These are phyloP conservation scores for Serendipita sp. DNA, from an alignment of 1,284 basidiomycete genomes.

Conservation along the genomic window DNA sequence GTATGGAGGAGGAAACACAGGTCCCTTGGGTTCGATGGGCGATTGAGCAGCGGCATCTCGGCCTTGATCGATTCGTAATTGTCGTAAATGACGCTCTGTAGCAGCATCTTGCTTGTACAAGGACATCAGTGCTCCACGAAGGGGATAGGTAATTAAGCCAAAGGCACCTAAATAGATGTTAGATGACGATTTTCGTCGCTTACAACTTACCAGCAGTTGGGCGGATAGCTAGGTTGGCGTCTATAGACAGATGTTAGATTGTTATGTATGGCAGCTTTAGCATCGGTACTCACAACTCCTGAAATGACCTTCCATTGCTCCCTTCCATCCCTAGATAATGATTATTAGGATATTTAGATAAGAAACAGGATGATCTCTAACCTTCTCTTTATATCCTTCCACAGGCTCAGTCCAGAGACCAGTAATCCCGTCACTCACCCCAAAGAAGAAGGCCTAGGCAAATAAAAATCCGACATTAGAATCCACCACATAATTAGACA, in stretches of 20 bases:
- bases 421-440: slow-evolving; percentile 39
- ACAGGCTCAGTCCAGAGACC: slow-evolving; percentile 38
- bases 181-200: not conserved
- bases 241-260: not conserved
- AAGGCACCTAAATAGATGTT: not conserved
- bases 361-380: slow-evolving; percentile 13
- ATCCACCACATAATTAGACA: not conserved
- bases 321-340: slow-evolving; percentile 27
- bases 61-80: slow-evolving; percentile 2
- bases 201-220: not conserved
- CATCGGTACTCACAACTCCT: slow-evolving; percentile 28
- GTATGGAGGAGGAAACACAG: not conserved
- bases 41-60: not conserved
- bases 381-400: slow-evolving; percentile 34
- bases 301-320: slow-evolving; percentile 35
- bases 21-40: not conserved
- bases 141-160: not conserved
- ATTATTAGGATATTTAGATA: not conserved
- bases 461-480: not conserved
- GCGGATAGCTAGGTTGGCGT: not conserved
- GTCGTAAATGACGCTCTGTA: slow-evolving; percentile 1
- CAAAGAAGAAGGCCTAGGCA: slow-evolving; percentile 24
- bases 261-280: not conserved
- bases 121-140: not conserved
- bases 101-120: not conserved